Evolutionary conservation across 1,139 yeast genomes (phyloP), one percentile per base, ranked within the genome.

Genomic region (Ashbya aceris): DNA sequence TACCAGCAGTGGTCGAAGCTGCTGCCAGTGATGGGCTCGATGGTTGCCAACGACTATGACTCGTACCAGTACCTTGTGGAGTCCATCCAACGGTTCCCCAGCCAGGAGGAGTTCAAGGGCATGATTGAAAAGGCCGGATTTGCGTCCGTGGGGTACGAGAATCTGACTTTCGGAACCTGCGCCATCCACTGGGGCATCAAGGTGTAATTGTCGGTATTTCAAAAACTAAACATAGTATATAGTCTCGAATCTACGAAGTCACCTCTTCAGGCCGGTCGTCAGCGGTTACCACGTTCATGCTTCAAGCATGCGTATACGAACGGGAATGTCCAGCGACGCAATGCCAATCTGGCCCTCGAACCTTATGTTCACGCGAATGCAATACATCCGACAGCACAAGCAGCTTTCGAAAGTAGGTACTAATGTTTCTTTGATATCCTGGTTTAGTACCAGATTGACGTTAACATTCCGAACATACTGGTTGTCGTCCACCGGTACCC

Each of bases 91-190:
- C 77, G 79, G 56, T 93, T 91, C 71, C 98, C 98, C 8, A 73
- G 77, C 53, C 97, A 91, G 69, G 95, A 87, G 56, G 79, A 81
- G 43, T 93, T 91, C 68, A 87, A 89, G 49, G 65, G 70, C 23
- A 91, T 91, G 98, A 87, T 91, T 58, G 79, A 86, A 62, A 80
- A 85, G 58, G 96, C 97, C 6, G 99, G 99, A 1, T 91, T 91
- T 63, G 93, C 93, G 51, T 85, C 84, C 39, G 76, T 76, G 44
- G 98, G 98, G 40, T 91, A 89, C 63, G 97, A 91, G 68, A 84
- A 85, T 65, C 72, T 91, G 58, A 84, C 96, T n/a, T 85, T 85
- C 64, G 99, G 99, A 44, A 83, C 89, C 43, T 96, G 97, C 42
- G 87, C 96, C 41, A 87, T 91, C 49, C 99, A 91, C 60, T 79